A percentile compares a stretch with the other conserved stretches of the same genome.
Conservation (phyloP, 805 yeast genomes). For the Brettanomyces sp. region DNA sequence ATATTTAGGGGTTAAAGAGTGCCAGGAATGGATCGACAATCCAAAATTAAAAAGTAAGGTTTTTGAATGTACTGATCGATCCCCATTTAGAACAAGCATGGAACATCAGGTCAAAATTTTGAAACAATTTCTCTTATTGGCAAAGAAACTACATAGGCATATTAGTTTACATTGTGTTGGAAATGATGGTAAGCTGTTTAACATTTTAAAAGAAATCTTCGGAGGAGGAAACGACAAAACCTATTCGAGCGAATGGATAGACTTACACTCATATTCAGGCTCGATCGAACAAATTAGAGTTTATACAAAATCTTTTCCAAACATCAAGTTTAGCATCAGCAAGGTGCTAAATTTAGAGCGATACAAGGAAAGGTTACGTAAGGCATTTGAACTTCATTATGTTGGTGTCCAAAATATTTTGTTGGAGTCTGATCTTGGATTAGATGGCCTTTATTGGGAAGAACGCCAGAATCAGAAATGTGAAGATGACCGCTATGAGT, state of each 20-base stretch:
- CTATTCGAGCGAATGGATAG: slow-evolving; percentile 30
- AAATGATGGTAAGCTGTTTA: slow-evolving; percentile 44
- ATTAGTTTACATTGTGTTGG: slow-evolving; percentile 83
- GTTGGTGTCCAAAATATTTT: slow-evolving; percentile 26
- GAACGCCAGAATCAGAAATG: neutral
- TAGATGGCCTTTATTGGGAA: slow-evolving; percentile 15
- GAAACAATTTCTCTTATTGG: slow-evolving; percentile 41
- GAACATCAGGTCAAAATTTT: slow-evolving; percentile 59
- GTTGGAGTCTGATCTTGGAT: slow-evolving; percentile 44
- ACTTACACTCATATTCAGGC: slow-evolving; percentile 84
- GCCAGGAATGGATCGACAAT: neutral
- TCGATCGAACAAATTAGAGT: slow-evolving; percentile 55
- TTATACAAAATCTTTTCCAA: slow-evolving; percentile 33
- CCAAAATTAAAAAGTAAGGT: neutral
- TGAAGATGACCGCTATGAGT: neutral
- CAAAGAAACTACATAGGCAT: slow-evolving; percentile 36
- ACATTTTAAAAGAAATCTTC: slow-evolving; percentile 35
- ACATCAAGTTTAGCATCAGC: slow-evolving; percentile 26
- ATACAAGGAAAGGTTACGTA: slow-evolving; percentile 10
- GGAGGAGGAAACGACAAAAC: slow-evolving; percentile 1
- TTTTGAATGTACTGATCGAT: neutral
- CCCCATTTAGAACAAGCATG: slow-evolving; percentile 41
- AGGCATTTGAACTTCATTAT: slow-evolving; percentile 16
- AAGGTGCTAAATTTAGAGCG: slow-evolving; percentile 18
- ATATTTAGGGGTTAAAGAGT: slow-evolving; percentile 29